These are phyloP conservation scores for Diospyros lotus DNA, from an alignment of 148 eudicot species.

Conservation along the genomic window DNA sequence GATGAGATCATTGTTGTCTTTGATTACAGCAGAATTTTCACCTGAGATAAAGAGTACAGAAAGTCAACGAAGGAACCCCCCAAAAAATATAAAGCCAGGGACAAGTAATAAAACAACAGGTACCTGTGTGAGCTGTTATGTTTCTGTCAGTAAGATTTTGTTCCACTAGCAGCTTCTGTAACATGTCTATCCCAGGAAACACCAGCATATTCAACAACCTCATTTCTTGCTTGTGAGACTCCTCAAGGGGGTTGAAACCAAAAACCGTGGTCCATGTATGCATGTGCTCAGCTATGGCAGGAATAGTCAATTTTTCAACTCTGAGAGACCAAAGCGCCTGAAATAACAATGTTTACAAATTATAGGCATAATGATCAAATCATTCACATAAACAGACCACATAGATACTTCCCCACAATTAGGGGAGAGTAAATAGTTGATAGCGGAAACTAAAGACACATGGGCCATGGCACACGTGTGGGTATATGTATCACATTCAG, in stretches of 20 bases:
- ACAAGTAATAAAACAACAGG: background rate
- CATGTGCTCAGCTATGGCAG: conserved; percentile 92
- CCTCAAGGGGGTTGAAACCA: conserved; percentile 64
- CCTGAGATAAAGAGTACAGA: conserved; percentile 23
- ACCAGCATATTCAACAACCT: conserved; percentile 80
- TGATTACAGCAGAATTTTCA: conserved; percentile 17
- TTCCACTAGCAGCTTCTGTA: conserved; percentile 57
- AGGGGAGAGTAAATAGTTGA: background rate
- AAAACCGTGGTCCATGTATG: conserved; percentile 84
- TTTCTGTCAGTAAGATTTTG: conserved; percentile 33
- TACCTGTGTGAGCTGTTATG: conserved; percentile 26
- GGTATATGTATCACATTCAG: too few species aligned
- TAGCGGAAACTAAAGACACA: background rate
- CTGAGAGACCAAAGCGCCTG: conserved; percentile 69
- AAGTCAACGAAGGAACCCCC: conserved; percentile 9
- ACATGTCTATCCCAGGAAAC: conserved; percentile 94
- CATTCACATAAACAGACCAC: background rate
- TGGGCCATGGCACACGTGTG: too few species aligned
- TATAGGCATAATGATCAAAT: background rate
- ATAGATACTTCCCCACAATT: background rate
- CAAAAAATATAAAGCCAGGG: background rate
- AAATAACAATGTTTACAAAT: background rate
- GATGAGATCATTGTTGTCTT: conserved; percentile 12
- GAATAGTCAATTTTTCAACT: conserved; percentile 77
- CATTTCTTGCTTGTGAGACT: conserved; percentile 59